Base-by-base conservation (phyloP, 148 eudicot species). In the Heliamphora exappendiculata region DNA sequence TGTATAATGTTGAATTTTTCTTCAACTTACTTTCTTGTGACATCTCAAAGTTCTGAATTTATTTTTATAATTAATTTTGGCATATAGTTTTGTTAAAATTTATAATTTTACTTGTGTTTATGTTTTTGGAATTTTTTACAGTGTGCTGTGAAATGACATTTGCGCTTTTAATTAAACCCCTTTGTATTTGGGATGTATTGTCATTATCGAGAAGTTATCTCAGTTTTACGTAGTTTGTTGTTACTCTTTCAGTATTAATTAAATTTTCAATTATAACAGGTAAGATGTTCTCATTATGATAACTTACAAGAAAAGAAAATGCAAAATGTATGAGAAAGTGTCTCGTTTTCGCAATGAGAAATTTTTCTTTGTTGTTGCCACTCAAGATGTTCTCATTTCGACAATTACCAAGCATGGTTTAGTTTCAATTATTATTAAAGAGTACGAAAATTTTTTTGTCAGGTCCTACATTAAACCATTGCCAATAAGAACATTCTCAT, bases 231-330 rank as follows among this genome's bases (percentile, higher is more conserved):
- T 53, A 74, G 33, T 24, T 6, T 73, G 12, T 6, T 24, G 50
- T 74, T 19, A 58, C 75, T 77, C 81, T 60, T 41, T 57, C 44
- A 42, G 77, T 11, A 26, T 51, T 63, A n/a, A 39, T 33, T 45
- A 24, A 26, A 7, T 65, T 31, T 70, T 73, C 47, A 41, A 37
- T 72, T 55, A 75, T 82, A 49, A 73, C 69, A 62, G 76, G 80
- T 78, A 81, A 82, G 67, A 50, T 75, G n/a, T n/a, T n/a, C n/a
- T n/a, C n/a, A n/a, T n/a, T n/a, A n/a, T n/a, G n/a, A n/a, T n/a
- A n/a, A n/a, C n/a, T n/a, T n/a, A n/a, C n/a, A n/a, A n/a, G n/a
- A n/a, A n/a, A n/a, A n/a, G n/a, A n/a, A n/a, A n/a, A n/a, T n/a
- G n/a, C n/a, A n/a, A n/a, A n/a, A n/a, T n/a, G n/a, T n/a, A n/a